Evolutionary conservation across 1,139 yeast genomes (phyloP).

Genomic region (Diutina mesorugosa): DNA sequence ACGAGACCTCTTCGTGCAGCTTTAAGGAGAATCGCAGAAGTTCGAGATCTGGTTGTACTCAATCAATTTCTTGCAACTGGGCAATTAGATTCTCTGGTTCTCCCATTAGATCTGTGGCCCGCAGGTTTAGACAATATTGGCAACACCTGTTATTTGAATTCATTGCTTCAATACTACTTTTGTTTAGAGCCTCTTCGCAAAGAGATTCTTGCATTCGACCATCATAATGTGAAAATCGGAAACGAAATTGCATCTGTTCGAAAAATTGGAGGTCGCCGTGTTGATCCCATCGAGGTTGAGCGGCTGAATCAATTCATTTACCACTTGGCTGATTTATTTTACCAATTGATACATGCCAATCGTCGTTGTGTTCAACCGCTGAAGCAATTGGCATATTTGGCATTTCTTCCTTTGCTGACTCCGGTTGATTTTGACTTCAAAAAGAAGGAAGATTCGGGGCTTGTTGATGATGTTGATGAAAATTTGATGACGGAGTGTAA

Average conservation of each 20-base stretch:
- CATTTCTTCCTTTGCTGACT: constrained; percentile 66
- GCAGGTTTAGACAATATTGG: constrained; percentile 91
- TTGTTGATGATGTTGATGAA: neutral
- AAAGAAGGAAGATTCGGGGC: neutral
- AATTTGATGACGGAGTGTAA: neutral
- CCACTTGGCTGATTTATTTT: constrained; percentile 55
- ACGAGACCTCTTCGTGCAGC: constrained; percentile 38
- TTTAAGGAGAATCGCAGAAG: constrained; percentile 32
- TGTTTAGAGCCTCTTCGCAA: constrained; percentile 73
- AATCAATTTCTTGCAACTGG: neutral
- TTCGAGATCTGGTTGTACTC: constrained; percentile 3
- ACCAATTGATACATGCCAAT: constrained; percentile 52
- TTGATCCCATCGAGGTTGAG: constrained; percentile 58
- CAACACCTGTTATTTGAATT: constrained; percentile 87
- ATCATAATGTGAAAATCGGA: constrained; percentile 5
- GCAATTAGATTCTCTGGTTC: constrained; percentile 13
- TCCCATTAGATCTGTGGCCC: constrained; percentile 66
- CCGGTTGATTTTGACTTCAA: constrained; percentile 42
- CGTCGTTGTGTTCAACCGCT: constrained; percentile 67
- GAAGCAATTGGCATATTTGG: constrained; percentile 75
- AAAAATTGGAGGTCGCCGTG: constrained; percentile 77
- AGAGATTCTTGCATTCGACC: constrained; percentile 41
- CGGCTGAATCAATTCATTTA: constrained; percentile 74
- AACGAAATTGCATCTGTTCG: constrained; percentile 17
- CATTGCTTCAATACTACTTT: constrained; percentile 80